phyloP scores from a whole-genome alignment of 1,284 basidiomycete genomes.

The Chondrostereum purpureum region DNA sequence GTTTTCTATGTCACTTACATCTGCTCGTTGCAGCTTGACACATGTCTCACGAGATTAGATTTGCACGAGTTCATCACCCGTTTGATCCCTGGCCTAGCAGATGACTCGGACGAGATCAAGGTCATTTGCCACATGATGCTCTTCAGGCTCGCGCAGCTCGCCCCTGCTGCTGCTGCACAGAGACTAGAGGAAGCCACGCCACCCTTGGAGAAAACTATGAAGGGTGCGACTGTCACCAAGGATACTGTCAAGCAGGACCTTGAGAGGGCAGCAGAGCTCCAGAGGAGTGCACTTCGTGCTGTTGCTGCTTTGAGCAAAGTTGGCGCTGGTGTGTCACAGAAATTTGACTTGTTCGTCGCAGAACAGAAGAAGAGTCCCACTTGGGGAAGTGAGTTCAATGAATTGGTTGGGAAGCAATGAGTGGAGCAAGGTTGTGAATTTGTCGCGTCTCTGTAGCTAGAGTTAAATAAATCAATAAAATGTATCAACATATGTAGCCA shows the following conservation, averaged over 20 bases:
- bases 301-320: slow-evolving; percentile 80
- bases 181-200: slow-evolving; percentile 84
- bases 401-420: slow-evolving; percentile 27
- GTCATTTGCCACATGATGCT: slow-evolving; percentile 94
- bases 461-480: no score
- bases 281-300: slow-evolving; percentile 81
- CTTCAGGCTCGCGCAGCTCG: slow-evolving; percentile 82
- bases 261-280: slow-evolving; percentile 88
- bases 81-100: slow-evolving; percentile 79
- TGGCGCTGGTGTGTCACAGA: slow-evolving; percentile 54
- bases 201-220: slow-evolving; percentile 83
- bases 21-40: slow-evolving; percentile 65
- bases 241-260: slow-evolving; percentile 97
- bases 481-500: no score
- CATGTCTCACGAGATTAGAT: slow-evolving; percentile 81
- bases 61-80: slow-evolving; percentile 79
- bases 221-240: slow-evolving; percentile 84
- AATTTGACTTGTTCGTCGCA: slow-evolving; percentile 74
- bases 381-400: slow-evolving; percentile 66
- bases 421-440: no score
- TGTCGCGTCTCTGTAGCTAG: no score
- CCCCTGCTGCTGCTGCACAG: slow-evolving; percentile 73
- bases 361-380: slow-evolving; percentile 54
- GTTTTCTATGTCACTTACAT: slow-evolving; percentile 12
- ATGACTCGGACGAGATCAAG: slow-evolving; percentile 95